Evolutionary conservation across 2,329 filamentous ascomycete species (phyloP).

Genomic region (Aspergillus spinulosporus): DNA sequence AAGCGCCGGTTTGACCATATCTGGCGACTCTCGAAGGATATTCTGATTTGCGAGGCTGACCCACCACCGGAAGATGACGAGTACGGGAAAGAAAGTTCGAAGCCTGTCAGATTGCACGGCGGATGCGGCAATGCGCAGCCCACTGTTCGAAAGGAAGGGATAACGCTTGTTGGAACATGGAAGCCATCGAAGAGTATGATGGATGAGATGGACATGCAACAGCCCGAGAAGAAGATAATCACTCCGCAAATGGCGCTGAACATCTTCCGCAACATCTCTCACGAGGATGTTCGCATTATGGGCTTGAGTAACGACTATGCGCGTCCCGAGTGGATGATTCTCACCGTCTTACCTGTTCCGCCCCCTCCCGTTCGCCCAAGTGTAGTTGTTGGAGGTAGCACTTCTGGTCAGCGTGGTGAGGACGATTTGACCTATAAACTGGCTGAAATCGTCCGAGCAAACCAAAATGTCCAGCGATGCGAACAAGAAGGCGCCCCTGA

Average conservation of each 20-base stretch:
- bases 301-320: conserved; percentile 94
- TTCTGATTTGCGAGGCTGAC: conserved; percentile 80
- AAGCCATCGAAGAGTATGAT: conserved; percentile 74
- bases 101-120: conserved; percentile 66
- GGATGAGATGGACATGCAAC: conserved; percentile 59
- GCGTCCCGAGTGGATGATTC: conserved; percentile 95
- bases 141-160: conserved; percentile 79
- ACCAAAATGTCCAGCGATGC: conserved; percentile 88
- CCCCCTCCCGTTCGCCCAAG: conserved; percentile 94
- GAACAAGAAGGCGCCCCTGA: conserved; percentile 88
- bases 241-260: conserved; percentile 81
- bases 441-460: conserved; percentile 96
- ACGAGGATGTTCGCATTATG: conserved; percentile 79
- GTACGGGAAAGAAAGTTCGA: conserved; percentile 63
- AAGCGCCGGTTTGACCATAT: conserved; percentile 93
- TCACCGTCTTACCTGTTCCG: conserved; percentile 91
- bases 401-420: conserved; percentile 88
- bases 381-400: conserved; percentile 94
- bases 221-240: conserved; percentile 77
- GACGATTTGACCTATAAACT: conserved; percentile 99
- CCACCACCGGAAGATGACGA: conserved; percentile 66
- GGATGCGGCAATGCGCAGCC: conserved; percentile 93
- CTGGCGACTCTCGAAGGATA: conserved; percentile 88
- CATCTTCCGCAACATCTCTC: conserved; percentile 81
- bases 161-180: conserved; percentile 76